Evolutionary conservation across 179 eudicot genomes (phyloP).

Genomic region (Beta macrorhiza): DNA sequence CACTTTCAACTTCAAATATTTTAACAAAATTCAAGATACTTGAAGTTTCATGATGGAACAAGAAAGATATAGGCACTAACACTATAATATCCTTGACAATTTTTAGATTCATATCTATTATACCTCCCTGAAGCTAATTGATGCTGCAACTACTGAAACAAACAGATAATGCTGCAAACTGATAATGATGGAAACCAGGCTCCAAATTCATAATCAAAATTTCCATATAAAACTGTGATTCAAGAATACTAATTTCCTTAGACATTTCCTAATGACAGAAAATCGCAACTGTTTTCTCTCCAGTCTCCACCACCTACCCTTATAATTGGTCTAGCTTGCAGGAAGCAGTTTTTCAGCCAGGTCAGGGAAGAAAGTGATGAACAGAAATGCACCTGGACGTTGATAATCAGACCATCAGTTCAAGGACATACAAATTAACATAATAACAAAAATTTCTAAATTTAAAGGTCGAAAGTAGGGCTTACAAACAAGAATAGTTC

Average conservation of each 20-base stretch:
- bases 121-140: too few relatives aligned
- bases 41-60: too few relatives aligned
- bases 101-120: too few relatives aligned
- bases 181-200: not conserved
- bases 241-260: not conserved
- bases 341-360: constrained; percentile 74
- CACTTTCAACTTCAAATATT: too few relatives aligned
- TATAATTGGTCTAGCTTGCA: constrained; percentile 43
- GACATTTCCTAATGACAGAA: not conserved
- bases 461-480: not conserved
- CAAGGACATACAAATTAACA: not conserved
- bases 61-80: too few relatives aligned
- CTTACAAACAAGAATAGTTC: constrained; percentile 91
- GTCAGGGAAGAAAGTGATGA: constrained; percentile 80
- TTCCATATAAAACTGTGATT: not conserved
- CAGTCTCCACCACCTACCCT: not conserved
- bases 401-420: not conserved
- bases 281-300: not conserved
- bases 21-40: too few relatives aligned
- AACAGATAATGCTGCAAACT: not conserved
- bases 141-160: too few relatives aligned
- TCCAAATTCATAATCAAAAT: constrained; percentile 2
- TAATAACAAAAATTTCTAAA: not conserved
- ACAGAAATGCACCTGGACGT: constrained; percentile 62
- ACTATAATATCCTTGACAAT: too few relatives aligned